These are phyloP conservation scores for Entamoeba histolytica DNA, from an alignment of 208 protist genomes.

Conservation along the genomic window DNA sequence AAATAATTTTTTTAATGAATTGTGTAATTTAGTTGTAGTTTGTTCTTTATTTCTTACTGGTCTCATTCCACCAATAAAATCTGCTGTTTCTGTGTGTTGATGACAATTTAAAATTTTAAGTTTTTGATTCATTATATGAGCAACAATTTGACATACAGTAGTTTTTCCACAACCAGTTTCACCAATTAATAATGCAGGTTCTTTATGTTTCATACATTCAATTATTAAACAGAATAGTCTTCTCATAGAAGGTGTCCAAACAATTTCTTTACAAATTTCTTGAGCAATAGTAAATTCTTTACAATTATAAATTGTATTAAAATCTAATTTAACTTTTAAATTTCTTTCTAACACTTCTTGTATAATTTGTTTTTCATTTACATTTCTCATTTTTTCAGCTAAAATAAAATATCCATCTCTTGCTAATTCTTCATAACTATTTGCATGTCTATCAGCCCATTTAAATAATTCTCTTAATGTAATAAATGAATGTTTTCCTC, in stretches of 20 bases:
- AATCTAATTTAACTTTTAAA: conserved; percentile 23
- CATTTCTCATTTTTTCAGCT: conserved; percentile 74
- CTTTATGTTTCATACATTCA: conserved; percentile 18
- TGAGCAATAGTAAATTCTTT: not conserved
- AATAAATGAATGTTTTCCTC: conserved; percentile 87
- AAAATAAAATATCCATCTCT: conserved; percentile 86
- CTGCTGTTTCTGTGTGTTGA: conserved; percentile 92
- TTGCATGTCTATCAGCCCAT: conserved; percentile 76
- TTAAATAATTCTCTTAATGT: conserved; percentile 96
- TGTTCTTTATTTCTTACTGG: conserved; percentile 20
- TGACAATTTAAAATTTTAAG: conserved; percentile 96
- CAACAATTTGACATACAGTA: conserved; percentile 71
- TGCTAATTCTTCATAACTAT: conserved; percentile 68
- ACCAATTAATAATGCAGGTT: conserved; percentile 87
- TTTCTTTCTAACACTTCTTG: conserved; percentile 49
- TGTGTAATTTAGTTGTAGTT: conserved; percentile 30
- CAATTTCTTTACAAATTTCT: not conserved
- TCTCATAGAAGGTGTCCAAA: not conserved
- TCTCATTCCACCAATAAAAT: conserved; percentile 74
- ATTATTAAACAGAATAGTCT: not conserved
- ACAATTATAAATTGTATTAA: not conserved
- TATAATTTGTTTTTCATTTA: conserved; percentile 70
- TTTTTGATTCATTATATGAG: conserved; percentile 14
- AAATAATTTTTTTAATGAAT: conserved; percentile 1
- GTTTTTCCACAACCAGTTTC: conserved; percentile 95